Base-by-base conservation (phyloP, 2,329 filamentous ascomycete species). In the Trichophyton rubrum region DNA sequence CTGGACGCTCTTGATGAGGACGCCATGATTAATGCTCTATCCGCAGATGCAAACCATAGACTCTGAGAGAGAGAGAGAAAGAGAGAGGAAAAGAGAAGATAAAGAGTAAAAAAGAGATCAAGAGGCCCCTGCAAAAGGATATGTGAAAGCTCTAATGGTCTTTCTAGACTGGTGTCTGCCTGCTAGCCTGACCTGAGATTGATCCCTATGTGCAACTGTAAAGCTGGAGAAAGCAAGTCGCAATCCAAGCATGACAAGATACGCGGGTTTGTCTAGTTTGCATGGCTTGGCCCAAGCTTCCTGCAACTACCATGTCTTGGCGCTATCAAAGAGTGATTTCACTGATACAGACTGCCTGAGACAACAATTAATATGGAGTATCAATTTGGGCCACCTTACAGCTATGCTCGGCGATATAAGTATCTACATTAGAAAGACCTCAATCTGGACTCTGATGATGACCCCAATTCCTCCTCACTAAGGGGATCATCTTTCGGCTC, bases 1-100 rank as follows among this genome's bases (percentile, higher is more conserved):
- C 84, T 88, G 64, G 81, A 78, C 33, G 72, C 58, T 38, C 59
- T 62, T 5, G 62, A 63, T 8, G 62, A 63, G 30, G 62, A 63
- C 27, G 62, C 62, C 62, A 63, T 63, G 51, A 9, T 20, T 35
- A 15, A 15, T 2, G 8, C 43, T 24, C 43, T 20, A 9, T 47
- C 22, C 4, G 27, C 1, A 13, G 6, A 22, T 15, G 1, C 22
- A 51, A 9, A 5, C 47, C 0, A 24, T n/a, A 51, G 5, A 5
- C n/a, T 43, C 40, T 17, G 6, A n/a, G 15, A 43, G 40, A n/a
- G 8, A 13, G 3, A n/a, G n/a, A 2, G 3, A 43, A n/a, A 8
- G n/a, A 43, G n/a, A 13, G 3, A n/a, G n/a, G 5, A 8, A 43
- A n/a, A 8, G n/a, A 43, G n/a, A 43, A 51, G 3, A 22, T 13